phyloP scores from a whole-genome alignment of 2,329 filamentous ascomycete species.

The Parastagonospora avenae region DNA sequence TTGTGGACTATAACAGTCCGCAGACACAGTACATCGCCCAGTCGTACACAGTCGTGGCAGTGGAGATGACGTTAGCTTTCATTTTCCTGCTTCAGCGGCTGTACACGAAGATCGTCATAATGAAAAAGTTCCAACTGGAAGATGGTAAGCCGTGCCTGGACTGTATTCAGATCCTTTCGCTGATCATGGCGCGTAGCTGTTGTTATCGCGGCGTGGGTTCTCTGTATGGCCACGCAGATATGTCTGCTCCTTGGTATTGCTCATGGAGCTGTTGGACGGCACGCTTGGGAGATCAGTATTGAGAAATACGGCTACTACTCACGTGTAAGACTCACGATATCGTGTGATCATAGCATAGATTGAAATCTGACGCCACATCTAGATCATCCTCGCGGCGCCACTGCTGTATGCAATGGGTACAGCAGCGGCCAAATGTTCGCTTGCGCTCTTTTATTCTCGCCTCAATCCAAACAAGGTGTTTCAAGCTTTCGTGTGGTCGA shows the following conservation, averaged over 20 bases:
- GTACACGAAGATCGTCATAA: conserved; percentile 31
- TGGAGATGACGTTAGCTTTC: conserved; percentile 24
- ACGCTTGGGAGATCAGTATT: conserved; percentile 28
- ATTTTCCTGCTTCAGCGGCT: conserved; percentile 32
- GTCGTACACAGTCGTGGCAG: conserved; percentile 24
- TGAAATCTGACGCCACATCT: not conserved
- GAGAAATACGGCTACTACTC: conserved; percentile 19
- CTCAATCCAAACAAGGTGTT: conserved; percentile 13
- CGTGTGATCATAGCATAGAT: not conserved
- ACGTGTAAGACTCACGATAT: conserved; percentile 4
- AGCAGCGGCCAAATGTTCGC: conserved; percentile 20
- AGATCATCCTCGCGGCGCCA: conserved; percentile 22
- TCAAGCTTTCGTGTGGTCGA: conserved; percentile 16
- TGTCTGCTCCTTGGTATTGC: conserved; percentile 11
- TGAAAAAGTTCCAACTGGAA: conserved; percentile 28
- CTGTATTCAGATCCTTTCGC: not conserved
- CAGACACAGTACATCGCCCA: conserved; percentile 15
- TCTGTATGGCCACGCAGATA: conserved; percentile 13
- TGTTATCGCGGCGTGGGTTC: conserved; percentile 13
- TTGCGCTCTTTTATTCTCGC: conserved; percentile 26
- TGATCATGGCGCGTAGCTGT: not conserved
- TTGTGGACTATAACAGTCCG: conserved; percentile 36
- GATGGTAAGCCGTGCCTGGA: conserved; percentile 23
- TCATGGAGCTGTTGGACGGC: conserved; percentile 17
- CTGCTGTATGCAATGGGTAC: conserved; percentile 16